phyloP scores from a whole-genome alignment of 306 rosid species.

The Elaeagnus macrophylla region DNA sequence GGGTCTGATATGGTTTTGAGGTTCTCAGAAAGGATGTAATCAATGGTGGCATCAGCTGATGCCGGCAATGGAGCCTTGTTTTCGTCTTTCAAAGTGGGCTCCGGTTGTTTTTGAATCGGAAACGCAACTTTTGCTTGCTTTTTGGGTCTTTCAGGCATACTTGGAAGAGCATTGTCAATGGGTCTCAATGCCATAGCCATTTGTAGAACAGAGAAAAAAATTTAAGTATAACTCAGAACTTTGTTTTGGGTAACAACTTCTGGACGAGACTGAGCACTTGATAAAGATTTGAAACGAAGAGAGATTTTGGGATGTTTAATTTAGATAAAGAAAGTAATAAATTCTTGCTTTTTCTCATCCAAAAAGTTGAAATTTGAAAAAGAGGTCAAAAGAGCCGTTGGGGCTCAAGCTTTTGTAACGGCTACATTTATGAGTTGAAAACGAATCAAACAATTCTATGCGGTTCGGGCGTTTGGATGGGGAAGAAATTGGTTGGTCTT shows the following conservation, averaged over 20 bases:
- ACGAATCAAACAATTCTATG: not conserved
- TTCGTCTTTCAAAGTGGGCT: constrained; percentile 34
- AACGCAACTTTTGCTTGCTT: constrained; percentile 54
- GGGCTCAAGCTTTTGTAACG: constrained; percentile 15
- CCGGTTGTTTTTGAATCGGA: constrained; percentile 35
- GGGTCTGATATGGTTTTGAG: constrained; percentile 63
- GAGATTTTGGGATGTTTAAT: not conserved
- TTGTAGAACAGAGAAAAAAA: constrained; percentile 2
- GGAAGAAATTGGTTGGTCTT: too few relatives aligned
- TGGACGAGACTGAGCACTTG: constrained; percentile 3
- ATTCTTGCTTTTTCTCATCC: not conserved
- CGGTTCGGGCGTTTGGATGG: not conserved
- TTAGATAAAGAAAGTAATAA: not conserved
- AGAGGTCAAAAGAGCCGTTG: constrained; percentile 23
- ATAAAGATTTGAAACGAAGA: not conserved
- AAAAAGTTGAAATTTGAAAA: constrained; percentile 21
- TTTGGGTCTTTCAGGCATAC: constrained; percentile 53
- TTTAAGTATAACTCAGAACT: not conserved
- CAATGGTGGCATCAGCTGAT: constrained; percentile 47
- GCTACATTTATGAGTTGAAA: constrained; percentile 1
- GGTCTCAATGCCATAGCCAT: constrained; percentile 81
- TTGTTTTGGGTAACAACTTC: not conserved
- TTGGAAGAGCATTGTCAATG: constrained; percentile 76
- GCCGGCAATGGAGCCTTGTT: constrained; percentile 42
- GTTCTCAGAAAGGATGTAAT: constrained; percentile 60